phyloP scores from a whole-genome alignment of 345 rosid species.

The Alliaria petiolata region DNA sequence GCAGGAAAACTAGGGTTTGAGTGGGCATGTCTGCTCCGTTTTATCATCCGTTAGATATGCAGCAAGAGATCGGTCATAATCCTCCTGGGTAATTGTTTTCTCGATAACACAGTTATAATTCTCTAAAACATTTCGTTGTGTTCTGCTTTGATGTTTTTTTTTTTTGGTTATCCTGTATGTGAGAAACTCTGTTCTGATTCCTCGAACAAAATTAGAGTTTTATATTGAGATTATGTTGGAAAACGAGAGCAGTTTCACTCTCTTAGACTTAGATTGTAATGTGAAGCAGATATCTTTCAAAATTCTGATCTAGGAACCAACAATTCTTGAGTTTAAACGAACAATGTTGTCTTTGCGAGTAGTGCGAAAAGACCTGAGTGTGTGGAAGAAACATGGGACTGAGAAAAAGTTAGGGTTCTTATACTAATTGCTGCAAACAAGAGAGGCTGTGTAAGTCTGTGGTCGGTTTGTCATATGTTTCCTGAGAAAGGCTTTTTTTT shows the following conservation, averaged over 20 bases:
- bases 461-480: too few relatives aligned
- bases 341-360: neutral
- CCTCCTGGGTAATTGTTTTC: conserved; percentile 31
- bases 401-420: too few relatives aligned
- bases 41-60: conserved; percentile 17
- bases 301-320: neutral
- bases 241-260: too few relatives aligned
- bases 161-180: neutral
- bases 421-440: too few relatives aligned
- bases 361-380: neutral
- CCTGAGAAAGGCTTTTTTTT: too few relatives aligned
- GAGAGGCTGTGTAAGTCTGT: too few relatives aligned
- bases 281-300: neutral
- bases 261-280: neutral
- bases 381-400: too few relatives aligned
- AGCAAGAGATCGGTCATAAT: conserved; percentile 3
- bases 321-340: neutral
- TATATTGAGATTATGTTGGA: neutral
- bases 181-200: neutral
- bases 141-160: neutral
- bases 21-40: conserved; percentile 33
- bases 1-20: conserved; percentile 24
- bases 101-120: neutral
- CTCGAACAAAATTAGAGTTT: too few relatives aligned
- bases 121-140: neutral